These are phyloP conservation scores for Chloroidium sp. DNA, from an alignment of 163 green algal genomes.

Conservation along the genomic window DNA sequence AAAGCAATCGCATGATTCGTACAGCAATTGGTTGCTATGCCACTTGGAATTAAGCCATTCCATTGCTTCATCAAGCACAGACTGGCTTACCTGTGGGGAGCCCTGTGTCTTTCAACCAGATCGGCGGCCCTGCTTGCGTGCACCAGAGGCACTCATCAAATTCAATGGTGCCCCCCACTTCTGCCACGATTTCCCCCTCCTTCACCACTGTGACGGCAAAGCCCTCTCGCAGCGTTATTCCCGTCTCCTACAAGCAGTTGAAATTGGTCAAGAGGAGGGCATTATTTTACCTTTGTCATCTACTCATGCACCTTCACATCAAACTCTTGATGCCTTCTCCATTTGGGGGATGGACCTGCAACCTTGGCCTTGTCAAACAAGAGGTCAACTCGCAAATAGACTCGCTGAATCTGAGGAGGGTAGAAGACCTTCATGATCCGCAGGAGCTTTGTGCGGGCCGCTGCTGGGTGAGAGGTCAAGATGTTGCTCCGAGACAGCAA, in stretches of 20 bases:
- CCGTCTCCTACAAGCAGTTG: conserved; percentile 14
- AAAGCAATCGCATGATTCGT: no score
- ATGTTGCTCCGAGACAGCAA: conserved; percentile 42
- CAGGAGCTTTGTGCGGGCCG: conserved; percentile 27
- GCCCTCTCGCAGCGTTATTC: conserved; percentile 14
- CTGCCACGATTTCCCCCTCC: conserved; percentile 26
- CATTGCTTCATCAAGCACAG: background rate
- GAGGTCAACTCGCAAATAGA: background rate
- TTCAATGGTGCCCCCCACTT: conserved; percentile 15
- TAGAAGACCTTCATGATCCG: conserved; percentile 23
- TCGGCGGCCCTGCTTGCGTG: conserved; percentile 68
- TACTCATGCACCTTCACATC: no score
- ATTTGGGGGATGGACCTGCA: no score
- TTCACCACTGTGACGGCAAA: conserved; percentile 30
- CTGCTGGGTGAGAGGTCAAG: conserved; percentile 28
- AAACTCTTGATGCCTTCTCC: no score
- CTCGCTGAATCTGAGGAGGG: background rate
- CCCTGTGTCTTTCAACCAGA: conserved; percentile 51
- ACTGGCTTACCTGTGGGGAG: conserved; percentile 6
- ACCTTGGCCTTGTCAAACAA: background rate
- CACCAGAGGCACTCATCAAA: conserved; percentile 91
- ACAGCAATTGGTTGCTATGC: no score
- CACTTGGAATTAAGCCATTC: no score
- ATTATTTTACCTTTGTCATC: no score
- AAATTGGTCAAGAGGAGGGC: no score